Percentiles rank a stretch among this genome's conserved stretches.
Evolutionary conservation across 2,329 filamentous ascomycete genomes (phyloP).

Genomic region (Mycosphaerella sp.): DNA sequence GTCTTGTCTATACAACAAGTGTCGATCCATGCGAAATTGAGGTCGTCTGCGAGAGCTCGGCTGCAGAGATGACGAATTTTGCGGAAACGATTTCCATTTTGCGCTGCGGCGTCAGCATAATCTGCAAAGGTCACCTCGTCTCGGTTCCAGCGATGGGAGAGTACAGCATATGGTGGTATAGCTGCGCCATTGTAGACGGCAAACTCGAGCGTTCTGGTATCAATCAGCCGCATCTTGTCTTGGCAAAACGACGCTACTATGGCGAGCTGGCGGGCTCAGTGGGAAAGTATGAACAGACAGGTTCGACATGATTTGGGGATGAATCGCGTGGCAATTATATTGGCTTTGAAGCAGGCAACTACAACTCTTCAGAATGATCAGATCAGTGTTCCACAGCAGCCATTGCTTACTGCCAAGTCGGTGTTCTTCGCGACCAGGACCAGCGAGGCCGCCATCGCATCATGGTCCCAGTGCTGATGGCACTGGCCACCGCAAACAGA

Average conservation of each 20-base stretch:
- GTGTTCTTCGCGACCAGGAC: too few relatives aligned
- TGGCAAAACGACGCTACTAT: not conserved
- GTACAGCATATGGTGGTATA: not conserved
- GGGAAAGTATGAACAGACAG: too few relatives aligned
- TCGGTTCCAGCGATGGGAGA: not conserved
- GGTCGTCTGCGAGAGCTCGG: not conserved
- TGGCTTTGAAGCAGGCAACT: too few relatives aligned
- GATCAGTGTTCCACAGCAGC: too few relatives aligned
- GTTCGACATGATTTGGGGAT: too few relatives aligned
- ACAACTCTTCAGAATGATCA: too few relatives aligned
- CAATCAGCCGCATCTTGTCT: not conserved
- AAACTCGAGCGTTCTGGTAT: not conserved
- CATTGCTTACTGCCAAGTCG: too few relatives aligned
- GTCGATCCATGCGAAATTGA: not conserved
- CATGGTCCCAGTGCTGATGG: too few relatives aligned
- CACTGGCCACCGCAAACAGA: too few relatives aligned
- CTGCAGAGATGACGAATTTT: not conserved
- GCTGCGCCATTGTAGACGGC: not conserved
- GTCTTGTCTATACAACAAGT: slow-evolving; percentile 5
- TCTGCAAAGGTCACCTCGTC: not conserved
- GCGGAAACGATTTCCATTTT: not conserved
- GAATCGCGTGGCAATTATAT: too few relatives aligned
- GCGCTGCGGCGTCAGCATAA: not conserved
- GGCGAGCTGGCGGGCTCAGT: not conserved
- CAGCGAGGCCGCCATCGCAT: too few relatives aligned